phyloP scores from a whole-genome alignment of 176 grass and related monocot genomes.

The Ensete glaucum region DNA sequence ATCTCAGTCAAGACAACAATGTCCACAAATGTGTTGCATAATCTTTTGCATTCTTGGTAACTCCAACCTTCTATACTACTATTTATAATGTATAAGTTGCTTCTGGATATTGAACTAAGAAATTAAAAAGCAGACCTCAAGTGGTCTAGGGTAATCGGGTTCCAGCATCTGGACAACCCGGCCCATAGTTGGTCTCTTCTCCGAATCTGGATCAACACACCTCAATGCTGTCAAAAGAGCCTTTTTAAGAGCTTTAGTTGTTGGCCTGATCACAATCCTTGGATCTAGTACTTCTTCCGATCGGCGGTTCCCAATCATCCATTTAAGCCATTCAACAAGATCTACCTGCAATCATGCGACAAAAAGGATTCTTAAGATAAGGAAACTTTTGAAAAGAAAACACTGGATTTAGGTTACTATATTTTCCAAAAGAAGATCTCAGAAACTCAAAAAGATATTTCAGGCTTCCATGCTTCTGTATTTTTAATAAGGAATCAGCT shows the following conservation, averaged over 20 bases:
- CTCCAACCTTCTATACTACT: neutral
- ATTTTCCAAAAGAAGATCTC: too few relatives aligned
- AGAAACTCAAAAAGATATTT: too few relatives aligned
- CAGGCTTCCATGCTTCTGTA: too few relatives aligned
- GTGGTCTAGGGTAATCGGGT: neutral
- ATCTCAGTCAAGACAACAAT: too few relatives aligned
- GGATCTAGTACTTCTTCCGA: neutral
- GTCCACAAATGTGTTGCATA: neutral
- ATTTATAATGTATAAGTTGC: neutral
- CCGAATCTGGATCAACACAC: neutral
- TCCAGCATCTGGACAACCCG: conserved; percentile 2
- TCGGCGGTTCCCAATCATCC: neutral
- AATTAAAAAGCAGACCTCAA: neutral
- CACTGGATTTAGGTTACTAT: neutral
- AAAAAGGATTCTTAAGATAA: neutral
- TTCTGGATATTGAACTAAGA: neutral
- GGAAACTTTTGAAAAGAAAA: neutral
- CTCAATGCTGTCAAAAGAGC: conserved; percentile 1
- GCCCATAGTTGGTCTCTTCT: conserved; percentile 1
- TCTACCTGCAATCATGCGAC: neutral
- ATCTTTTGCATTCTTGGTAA: neutral
- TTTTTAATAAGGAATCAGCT: too few relatives aligned
- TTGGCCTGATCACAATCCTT: neutral
- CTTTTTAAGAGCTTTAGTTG: neutral
- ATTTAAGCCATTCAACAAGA: conserved; percentile 7